Base-by-base conservation (phyloP, 257 asterid genomes). In the Coffea canephora region DNA sequence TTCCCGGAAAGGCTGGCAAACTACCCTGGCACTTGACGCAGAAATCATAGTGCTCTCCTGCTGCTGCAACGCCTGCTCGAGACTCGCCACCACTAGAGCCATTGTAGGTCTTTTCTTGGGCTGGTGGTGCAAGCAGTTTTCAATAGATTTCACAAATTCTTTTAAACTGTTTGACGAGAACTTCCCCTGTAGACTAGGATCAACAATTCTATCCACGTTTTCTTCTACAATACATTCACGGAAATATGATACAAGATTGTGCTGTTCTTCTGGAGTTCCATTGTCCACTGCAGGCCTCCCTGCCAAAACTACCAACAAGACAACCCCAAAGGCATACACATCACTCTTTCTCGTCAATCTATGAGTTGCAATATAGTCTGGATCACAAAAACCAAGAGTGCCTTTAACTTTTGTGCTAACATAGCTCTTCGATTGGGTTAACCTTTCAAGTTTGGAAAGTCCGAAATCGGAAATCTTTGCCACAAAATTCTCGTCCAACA, bases 381-480 rank as follows among this genome's bases (percentile, higher is more conserved):
- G 86, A 69, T 80, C 83, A 65, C 72, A 25, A 78, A 62, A 82
- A 1, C 85, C 85, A 65, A 0, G 3, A 0, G 85, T 61, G 41
- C 82, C 85, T 69, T 52, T 77, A 12, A 82, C 79, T 8, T 77
- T 82, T 55, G 79, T 34, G 76, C 36, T 62, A 19, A 82, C 18
- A 62, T 50, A 31, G 65, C 71, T 57, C 41, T 64, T 64, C 46
- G 78, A 36, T 71, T 71, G 49, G 25, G 43, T 69, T 27, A 54
- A 18, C 9, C 64, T 52, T 64, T 77, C 82, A 12, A 82, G 23
- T 66, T 72, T 77, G 41, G 79, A 77, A 16, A 82, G 78, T 25
- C 85, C 85, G 21, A 82, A 82, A 72, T 82, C 82, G 64, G 85
- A 72, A 82, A 82, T 36, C 69, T 77, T 82, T 21, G 85, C 85